Percentiles rank a stretch among this genome's conserved stretches.
These are phyloP conservation scores for Clonostachys chloroleuca DNA, from an alignment of 2,329 filamentous ascomycete genomes.

Conservation along the genomic window DNA sequence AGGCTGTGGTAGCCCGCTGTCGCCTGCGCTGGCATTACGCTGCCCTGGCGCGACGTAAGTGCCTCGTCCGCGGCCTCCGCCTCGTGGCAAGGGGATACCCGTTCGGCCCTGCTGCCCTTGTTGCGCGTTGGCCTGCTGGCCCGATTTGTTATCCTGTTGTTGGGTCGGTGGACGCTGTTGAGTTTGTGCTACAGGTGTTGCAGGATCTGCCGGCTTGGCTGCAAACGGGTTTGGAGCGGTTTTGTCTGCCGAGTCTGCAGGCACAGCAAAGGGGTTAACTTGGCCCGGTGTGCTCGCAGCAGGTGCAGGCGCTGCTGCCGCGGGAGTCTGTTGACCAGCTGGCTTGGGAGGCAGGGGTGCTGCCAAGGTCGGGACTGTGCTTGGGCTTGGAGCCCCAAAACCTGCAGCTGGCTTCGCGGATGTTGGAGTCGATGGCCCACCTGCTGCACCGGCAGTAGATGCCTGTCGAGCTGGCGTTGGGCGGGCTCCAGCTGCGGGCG, in stretches of 20 bases:
- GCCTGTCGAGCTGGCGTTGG: constrained; percentile 12
- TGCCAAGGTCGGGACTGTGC: not conserved
- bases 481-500: constrained; percentile 8
- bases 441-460: constrained; percentile 12
- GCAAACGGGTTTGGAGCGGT: not conserved
- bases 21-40: constrained; percentile 23
- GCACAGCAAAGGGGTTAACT: constrained; percentile 2
- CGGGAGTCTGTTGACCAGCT: constrained; percentile 29
- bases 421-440: constrained; percentile 4
- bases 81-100: constrained; percentile 33
- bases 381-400: too few relatives aligned
- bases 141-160: not conserved
- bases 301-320: constrained; percentile 11
- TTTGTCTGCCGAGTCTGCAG: constrained; percentile 1
- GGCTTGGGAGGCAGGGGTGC: constrained; percentile 1
- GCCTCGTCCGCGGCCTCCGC: constrained; percentile 31
- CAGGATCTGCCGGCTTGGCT: constrained; percentile 3
- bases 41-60: constrained; percentile 28
- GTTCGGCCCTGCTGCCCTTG: constrained; percentile 19
- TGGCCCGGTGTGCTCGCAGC: constrained; percentile 8
- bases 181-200: constrained; percentile 2
- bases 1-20: constrained; percentile 21
- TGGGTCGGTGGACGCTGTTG: constrained; percentile 2
- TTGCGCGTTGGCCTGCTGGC: constrained; percentile 9
- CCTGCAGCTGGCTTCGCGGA: not conserved